phyloP scores from a whole-genome alignment of 192 early-diverging fungal genomes.

The Umbelopsis sp. region DNA sequence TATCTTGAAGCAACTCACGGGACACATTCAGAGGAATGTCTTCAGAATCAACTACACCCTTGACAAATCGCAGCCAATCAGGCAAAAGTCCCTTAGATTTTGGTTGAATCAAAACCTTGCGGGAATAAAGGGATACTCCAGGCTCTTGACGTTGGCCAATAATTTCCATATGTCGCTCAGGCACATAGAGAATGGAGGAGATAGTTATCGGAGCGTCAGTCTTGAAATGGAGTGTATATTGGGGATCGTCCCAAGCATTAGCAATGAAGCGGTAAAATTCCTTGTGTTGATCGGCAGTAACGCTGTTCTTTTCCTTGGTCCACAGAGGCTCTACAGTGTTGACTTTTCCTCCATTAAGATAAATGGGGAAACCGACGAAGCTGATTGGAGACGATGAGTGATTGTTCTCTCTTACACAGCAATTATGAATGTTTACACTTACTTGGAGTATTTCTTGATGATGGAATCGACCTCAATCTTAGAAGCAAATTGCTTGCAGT shows the following conservation, averaged over 20 bases:
- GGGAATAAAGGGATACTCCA: conserved; percentile 65
- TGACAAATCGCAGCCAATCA: conserved; percentile 75
- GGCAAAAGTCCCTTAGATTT: conserved; percentile 74
- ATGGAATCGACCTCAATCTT: conserved; percentile 52
- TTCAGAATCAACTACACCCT: conserved; percentile 83
- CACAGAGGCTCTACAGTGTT: conserved; percentile 66
- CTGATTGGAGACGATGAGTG: conserved; percentile 17
- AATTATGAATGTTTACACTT: background rate
- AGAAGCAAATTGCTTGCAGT: conserved; percentile 64
- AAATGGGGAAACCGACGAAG: conserved; percentile 65
- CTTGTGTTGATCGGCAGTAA: conserved; percentile 60
- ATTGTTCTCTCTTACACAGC: background rate
- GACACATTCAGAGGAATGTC: conserved; percentile 88
- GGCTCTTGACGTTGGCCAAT: conserved; percentile 57
- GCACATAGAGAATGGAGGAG: conserved; percentile 59
- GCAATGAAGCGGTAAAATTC: conserved; percentile 67
- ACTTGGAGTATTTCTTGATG: conserved; percentile 69
- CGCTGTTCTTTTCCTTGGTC: conserved; percentile 57
- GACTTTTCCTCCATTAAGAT: conserved; percentile 54
- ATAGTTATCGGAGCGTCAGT: conserved; percentile 67
- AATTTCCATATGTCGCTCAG: conserved; percentile 61
- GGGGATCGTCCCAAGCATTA: conserved; percentile 61
- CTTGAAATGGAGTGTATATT: conserved; percentile 61
- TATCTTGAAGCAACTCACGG: conserved; percentile 79
- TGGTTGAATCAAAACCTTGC: conserved; percentile 68